Percentiles rank a stretch among this genome's conserved stretches.
Evolutionary conservation across 2,329 filamentous ascomycete genomes (phyloP).

Genomic region (Diaporthe australafricana): DNA sequence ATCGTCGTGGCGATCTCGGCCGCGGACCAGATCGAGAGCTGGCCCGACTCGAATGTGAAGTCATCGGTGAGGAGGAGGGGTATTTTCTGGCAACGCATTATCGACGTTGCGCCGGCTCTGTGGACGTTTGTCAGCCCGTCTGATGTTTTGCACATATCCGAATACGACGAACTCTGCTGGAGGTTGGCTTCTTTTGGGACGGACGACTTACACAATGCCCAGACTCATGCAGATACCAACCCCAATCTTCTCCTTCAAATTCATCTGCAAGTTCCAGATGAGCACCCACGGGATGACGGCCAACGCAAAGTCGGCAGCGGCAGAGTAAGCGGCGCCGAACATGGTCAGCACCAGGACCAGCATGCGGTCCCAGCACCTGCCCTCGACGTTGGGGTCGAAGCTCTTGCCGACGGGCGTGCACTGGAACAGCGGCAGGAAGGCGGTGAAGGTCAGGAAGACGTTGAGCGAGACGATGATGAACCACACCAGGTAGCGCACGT

Average conservation of each 20-base stretch:
- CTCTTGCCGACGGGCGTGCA: slow-evolving; percentile 46
- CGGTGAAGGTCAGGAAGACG: slow-evolving; percentile 41
- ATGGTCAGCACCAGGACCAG: slow-evolving; percentile 47
- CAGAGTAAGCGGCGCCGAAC: slow-evolving; percentile 50
- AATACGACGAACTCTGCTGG: slow-evolving; percentile 30
- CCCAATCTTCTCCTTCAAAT: slow-evolving; percentile 53
- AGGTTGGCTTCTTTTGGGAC: slow-evolving; percentile 1
- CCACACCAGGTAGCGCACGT: slow-evolving; percentile 42
- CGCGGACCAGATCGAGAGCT: slow-evolving; percentile 38
- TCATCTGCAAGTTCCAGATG: slow-evolving; percentile 54
- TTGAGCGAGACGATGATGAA: slow-evolving; percentile 47
- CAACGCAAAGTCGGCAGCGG: slow-evolving; percentile 52
- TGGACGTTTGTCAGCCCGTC: slow-evolving; percentile 25
- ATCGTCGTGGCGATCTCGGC: slow-evolving; percentile 46
- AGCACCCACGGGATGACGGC: slow-evolving; percentile 55
- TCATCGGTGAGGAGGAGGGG: slow-evolving; percentile 24
- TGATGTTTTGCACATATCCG: slow-evolving; percentile 32
- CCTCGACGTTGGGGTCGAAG: slow-evolving; percentile 43
- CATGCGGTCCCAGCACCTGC: slow-evolving; percentile 46
- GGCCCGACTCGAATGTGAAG: slow-evolving; percentile 33
- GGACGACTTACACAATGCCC: slow-evolving; percentile 52
- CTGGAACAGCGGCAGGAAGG: slow-evolving; percentile 46
- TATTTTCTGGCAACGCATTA: slow-evolving; percentile 39
- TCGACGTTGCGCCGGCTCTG: slow-evolving; percentile 48
- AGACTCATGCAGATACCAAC: slow-evolving; percentile 56